These are phyloP conservation scores for Leccinum broughii DNA, from an alignment of 768 basidiomycete genomes.

Conservation along the genomic window DNA sequence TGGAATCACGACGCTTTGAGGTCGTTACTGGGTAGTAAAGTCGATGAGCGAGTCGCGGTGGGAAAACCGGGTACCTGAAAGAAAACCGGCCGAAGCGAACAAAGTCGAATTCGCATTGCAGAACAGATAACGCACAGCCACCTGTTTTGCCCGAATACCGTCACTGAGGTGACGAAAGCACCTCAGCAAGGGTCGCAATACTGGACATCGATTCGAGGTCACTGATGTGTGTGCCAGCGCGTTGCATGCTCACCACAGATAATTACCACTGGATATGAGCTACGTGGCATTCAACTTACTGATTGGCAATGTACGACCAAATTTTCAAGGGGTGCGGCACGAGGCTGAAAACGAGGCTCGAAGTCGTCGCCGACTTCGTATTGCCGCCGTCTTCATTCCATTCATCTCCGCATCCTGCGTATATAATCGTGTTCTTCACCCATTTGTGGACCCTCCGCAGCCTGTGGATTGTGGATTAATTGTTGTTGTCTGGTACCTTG, in stretches of 20 bases:
- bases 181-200: neutral
- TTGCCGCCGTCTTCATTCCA: conserved; percentile 12
- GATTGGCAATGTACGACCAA: neutral
- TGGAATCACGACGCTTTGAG: too few species aligned
- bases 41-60: too few species aligned
- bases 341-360: conserved; percentile 1
- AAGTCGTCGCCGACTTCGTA: conserved; percentile 19
- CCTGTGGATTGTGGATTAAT: conserved; percentile 9
- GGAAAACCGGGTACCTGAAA: too few species aligned
- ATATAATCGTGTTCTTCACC: conserved; percentile 10
- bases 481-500: conserved; percentile 10
- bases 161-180: neutral
- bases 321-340: neutral
- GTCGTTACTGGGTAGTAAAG: too few species aligned
- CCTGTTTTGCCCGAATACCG: neutral
- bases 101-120: too few species aligned
- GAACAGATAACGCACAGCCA: neutral
- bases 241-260: neutral
- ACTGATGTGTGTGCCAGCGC: neutral
- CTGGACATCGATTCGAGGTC: neutral
- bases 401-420: conserved; percentile 28
- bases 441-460: conserved; percentile 12
- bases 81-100: too few species aligned
- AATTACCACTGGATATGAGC: neutral
- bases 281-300: neutral